A percentile compares a stretch with the other conserved stretches of the same genome.
These are phyloP conservation scores for Vinca minor DNA, from an alignment of 257 asterid species.

Conservation along the genomic window DNA sequence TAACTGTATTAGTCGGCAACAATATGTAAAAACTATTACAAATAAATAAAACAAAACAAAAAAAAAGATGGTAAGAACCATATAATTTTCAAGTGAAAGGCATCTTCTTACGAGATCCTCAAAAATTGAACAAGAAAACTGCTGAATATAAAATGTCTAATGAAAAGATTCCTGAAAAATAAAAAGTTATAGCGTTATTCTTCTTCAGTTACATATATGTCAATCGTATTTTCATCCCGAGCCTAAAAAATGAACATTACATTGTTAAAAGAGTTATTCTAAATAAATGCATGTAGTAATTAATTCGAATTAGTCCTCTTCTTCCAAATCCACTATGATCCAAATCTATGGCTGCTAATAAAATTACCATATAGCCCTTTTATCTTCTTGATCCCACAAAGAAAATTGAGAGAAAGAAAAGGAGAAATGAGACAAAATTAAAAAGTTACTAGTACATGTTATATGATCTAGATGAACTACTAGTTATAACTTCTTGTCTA, in stretches of 20 bases:
- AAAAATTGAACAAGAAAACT: neutral
- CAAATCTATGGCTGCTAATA: slow-evolving; percentile 18
- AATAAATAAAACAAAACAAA: too few species aligned
- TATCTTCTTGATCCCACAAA: slow-evolving; percentile 3
- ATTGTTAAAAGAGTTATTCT: too few species aligned
- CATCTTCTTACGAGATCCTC: too few species aligned
- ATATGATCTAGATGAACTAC: too few species aligned
- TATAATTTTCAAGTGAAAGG: too few species aligned
- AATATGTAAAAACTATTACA: too few species aligned
- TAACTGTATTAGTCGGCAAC: too few species aligned
- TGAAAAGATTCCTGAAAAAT: neutral
- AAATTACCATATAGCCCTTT: neutral
- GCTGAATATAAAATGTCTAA: neutral
- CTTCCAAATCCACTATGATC: too few species aligned
- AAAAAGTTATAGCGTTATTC: neutral
- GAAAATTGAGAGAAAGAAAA: slow-evolving; percentile 3
- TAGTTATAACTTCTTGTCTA: slow-evolving; percentile 18
- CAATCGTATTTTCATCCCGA: neutral
- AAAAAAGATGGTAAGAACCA: neutral
- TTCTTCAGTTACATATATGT: neutral
- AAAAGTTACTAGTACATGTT: too few species aligned
- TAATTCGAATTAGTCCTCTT: too few species aligned
- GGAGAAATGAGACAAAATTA: neutral
- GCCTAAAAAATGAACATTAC: too few species aligned
- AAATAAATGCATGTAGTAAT: too few species aligned